These are phyloP conservation scores for Amanita brunnescens DNA, from an alignment of 768 basidiomycete species.

Conservation along the genomic window DNA sequence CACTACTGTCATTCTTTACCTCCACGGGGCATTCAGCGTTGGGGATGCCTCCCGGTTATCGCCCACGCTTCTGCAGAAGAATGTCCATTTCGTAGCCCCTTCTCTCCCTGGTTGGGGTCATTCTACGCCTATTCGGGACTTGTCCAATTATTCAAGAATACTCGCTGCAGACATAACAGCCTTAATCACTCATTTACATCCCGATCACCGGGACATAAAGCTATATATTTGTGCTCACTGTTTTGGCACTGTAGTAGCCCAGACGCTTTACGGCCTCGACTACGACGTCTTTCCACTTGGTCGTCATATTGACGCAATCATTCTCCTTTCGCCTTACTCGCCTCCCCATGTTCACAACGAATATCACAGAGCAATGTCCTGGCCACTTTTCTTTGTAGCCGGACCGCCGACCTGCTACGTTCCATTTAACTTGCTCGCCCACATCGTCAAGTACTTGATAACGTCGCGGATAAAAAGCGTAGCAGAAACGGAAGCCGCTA, in stretches of 20 bases:
- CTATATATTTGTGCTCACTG: conserved; percentile 47
- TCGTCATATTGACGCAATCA: conserved; percentile 33
- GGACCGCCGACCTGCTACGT: conserved; percentile 36
- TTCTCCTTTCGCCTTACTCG: conserved; percentile 38
- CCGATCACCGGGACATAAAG: conserved; percentile 28
- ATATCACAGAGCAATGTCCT: conserved; percentile 37
- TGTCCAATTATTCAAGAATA: conserved; percentile 29
- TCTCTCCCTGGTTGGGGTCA: conserved; percentile 54
- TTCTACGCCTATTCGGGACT: conserved; percentile 31
- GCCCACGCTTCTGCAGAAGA: conserved; percentile 26
- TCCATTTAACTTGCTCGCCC: conserved; percentile 30
- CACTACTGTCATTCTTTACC: conserved; percentile 38
- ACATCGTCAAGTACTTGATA: conserved; percentile 24
- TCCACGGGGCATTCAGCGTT: conserved; percentile 49
- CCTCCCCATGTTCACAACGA: conserved; percentile 38
- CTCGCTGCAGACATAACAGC: conserved; percentile 36
- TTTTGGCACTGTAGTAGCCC: conserved; percentile 45
- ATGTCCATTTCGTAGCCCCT: conserved; percentile 39
- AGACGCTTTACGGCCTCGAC: conserved; percentile 46
- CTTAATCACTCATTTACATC: conserved; percentile 43
- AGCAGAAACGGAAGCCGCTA: conserved; percentile 31
- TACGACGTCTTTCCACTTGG: conserved; percentile 45
- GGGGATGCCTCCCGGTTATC: conserved; percentile 31
- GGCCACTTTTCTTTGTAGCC: conserved; percentile 35
- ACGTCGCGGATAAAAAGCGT: conserved; percentile 26